Evolutionary conservation across 176 grass and related monocot genomes (phyloP), one percentile per base, ranked within the genome.

Genomic region (Paspalum vaginatum): DNA sequence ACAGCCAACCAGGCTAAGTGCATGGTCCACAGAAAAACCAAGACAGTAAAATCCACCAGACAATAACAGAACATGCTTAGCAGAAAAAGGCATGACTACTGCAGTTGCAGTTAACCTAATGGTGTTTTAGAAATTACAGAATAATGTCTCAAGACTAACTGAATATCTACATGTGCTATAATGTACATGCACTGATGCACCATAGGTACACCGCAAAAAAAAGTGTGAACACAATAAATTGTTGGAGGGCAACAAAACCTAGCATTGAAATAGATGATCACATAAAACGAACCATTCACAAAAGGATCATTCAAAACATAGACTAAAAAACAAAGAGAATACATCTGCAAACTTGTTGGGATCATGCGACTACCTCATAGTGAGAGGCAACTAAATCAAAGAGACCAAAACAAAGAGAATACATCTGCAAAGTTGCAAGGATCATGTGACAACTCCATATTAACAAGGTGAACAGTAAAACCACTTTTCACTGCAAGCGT

Each of bases 71-170:
- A 64, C 22, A 26, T 70, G 77, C 16, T 15, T 49, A 32, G 13
- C 10, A 61, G 42, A 70, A 61, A 61, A 61, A 61, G 58, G 22
- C 58, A 61, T 32, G 58, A 32, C 25, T 61, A 61, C 57, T 61
- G 58, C 58, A 27, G 32, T 25, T n/a, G 11, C 15, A 68, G 38
- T 45, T 65, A 32, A 79, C 44, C 43, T 61, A 79, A 68, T 25
- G 75, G 39, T 46, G 10, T 84, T 75, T 22, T 38, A 48, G 44
- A 55, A 78, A 14, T 61, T 2, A 25, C 58, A 83, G 26, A 41
- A 79, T 73, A 15, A 21, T 48, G n/a, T n/a, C 11, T 42, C 9
- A 54, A 39, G 48, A 37, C 16, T 75, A 20, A 83, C n/a, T 67
- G 16, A 67, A 60, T 81, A 38, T 21, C 38, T 11, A 69, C 10